These are phyloP conservation scores for Nicotiana paniculata DNA, from an alignment of 257 asterid genomes.

Conservation along the genomic window DNA sequence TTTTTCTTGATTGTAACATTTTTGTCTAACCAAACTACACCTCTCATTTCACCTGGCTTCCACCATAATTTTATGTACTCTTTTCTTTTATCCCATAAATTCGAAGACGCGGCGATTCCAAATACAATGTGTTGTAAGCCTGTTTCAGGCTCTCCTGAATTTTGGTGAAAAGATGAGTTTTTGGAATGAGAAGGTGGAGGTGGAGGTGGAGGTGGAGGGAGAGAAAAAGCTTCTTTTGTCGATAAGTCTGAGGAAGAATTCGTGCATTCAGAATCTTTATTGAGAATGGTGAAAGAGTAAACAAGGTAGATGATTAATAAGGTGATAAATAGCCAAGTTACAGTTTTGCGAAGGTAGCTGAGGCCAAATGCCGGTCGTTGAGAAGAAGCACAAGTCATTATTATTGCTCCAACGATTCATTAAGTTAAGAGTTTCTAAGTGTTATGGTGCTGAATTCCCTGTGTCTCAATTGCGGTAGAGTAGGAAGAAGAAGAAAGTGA, in stretches of 20 bases:
- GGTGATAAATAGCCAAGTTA: conserved; percentile 36
- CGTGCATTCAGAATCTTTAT: conserved; percentile 17
- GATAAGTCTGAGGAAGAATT: conserved; percentile 11
- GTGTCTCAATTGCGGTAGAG: conserved; percentile 7
- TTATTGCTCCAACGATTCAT: neutral
- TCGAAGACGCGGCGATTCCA: conserved; percentile 61
- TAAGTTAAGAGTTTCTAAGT: neutral
- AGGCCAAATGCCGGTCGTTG: conserved; percentile 34
- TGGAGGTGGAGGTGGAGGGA: conserved; percentile 4
- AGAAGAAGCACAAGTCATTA: conserved; percentile 23
- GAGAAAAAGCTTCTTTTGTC: conserved; percentile 11
- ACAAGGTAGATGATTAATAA: conserved; percentile 34
- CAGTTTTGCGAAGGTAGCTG: conserved; percentile 33
- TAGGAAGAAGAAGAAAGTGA: conserved; percentile 11
- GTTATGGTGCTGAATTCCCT: neutral
- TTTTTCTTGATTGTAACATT: conserved; percentile 12
- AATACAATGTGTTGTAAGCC: conserved; percentile 50
- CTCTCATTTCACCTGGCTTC: conserved; percentile 57
- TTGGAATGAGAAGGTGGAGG: neutral
- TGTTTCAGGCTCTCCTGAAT: conserved; percentile 7
- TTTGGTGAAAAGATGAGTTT: neutral
- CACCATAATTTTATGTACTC: conserved; percentile 72
- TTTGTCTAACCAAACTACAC: conserved; percentile 67
- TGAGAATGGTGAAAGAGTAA: conserved; percentile 45
- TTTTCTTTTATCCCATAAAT: conserved; percentile 56